Base-by-base conservation (phyloP, 768 basidiomycete species). In the Boletus rubescentipes region DNA sequence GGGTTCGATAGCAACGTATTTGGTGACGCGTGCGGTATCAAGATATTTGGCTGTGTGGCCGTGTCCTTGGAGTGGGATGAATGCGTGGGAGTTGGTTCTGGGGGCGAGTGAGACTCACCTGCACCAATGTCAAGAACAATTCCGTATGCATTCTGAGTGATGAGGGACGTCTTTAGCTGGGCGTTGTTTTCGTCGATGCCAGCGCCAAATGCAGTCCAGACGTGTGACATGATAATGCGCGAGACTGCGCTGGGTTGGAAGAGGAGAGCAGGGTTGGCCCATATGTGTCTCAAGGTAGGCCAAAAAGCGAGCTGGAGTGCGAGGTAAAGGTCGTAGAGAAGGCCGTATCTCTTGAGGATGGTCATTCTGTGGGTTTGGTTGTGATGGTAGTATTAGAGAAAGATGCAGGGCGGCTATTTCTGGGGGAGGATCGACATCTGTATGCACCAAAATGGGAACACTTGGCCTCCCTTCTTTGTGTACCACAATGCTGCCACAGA, bases 1-100 rank as follows among this genome's bases (percentile, higher is more conserved):
- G 7, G 89, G 89, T 61, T 91, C 89, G 6, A 91, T 66, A 2
- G 87, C 89, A 44, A 90, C 72, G 58, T 91, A 90, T 64, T 75
- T 81, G 2, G 80, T 78, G 18, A 90, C 84, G 29, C 69, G 72
- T 2, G 61, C 55, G 30, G 65, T 72, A 51, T 87, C 78, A 21
- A 92, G 77, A 60, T 91, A 90, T 30, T 73, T 74, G 12, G 78
- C 70, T 0, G 79, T 81, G 61, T 88, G 87, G 0, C 89, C 89
- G 52, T 81, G 74, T 0, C 85, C 87, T 87, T 39, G 38, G n/a
- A 3, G 35, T 16, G 36, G 26, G 15, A 14, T 65, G 42, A 62
- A 14, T 23, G 9, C 14, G 37, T 6, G 46, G 36, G 18, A 10
- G 3, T n/a, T n/a, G 16, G 5, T 3, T 35, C 15, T 1, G 6